Conservation (phyloP, 169 alveolate genomes). For the Plasmodium vivax region DNA sequence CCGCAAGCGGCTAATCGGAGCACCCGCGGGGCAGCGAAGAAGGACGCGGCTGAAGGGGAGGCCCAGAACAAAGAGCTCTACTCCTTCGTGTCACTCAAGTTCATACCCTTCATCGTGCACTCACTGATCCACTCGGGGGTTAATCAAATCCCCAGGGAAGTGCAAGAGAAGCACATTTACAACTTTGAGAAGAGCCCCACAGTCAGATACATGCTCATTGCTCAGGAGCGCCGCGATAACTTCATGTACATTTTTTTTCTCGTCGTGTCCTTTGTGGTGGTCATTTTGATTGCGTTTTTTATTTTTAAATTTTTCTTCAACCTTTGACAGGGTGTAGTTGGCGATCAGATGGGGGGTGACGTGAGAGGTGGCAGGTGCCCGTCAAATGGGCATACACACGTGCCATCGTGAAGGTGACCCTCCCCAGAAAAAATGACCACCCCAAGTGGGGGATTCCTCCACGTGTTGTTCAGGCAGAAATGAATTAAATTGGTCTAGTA, state of each 20-base stretch:
- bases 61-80: neutral
- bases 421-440: neutral
- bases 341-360: neutral
- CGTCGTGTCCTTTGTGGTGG: slow-evolving; percentile 28
- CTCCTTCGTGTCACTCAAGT: slow-evolving; percentile 25
- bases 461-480: neutral
- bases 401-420: neutral
- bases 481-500: neutral
- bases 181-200: slow-evolving; percentile 61
- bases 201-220: slow-evolving; percentile 18
- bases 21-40: neutral
- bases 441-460: neutral
- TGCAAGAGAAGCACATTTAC: neutral
- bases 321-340: neutral
- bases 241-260: slow-evolving; percentile 19
- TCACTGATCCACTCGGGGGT: neutral
- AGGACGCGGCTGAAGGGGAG: neutral
- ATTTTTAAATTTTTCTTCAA: slow-evolving; percentile 55
- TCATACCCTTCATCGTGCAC: slow-evolving; percentile 17
- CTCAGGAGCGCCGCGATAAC: slow-evolving; percentile 33
- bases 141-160: neutral
- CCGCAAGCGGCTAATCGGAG: neutral
- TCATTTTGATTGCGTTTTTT: slow-evolving; percentile 33
- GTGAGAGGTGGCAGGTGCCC: neutral
- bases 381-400: neutral